phyloP scores from a whole-genome alignment of 129 eudicot genomes.

The Chrysanthemum seticuspe region DNA sequence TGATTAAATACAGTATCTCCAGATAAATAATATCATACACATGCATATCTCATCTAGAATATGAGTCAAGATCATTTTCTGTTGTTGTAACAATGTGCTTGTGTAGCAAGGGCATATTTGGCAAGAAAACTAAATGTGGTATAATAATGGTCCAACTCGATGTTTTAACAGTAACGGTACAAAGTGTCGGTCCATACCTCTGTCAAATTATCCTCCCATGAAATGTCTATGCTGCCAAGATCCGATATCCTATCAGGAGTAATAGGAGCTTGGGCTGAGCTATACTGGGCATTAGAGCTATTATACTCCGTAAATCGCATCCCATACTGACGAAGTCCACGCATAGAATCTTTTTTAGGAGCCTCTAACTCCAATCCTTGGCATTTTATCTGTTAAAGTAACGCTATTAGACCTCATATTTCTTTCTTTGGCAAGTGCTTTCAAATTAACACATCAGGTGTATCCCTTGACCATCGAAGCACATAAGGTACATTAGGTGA shows the following conservation, averaged over 20 bases:
- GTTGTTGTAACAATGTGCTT: slow-evolving; percentile 12
- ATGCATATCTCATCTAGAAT: slow-evolving; percentile 6
- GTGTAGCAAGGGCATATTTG: slow-evolving; percentile 2
- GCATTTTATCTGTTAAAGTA: slow-evolving; percentile 47
- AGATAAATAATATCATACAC: slow-evolving; percentile 10
- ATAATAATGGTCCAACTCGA: neutral
- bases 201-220: slow-evolving; percentile 70
- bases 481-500: too few species aligned
- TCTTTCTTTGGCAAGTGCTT: too few species aligned
- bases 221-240: slow-evolving; percentile 40
- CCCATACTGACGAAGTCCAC: slow-evolving; percentile 63
- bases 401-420: too few species aligned
- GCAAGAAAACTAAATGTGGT: neutral
- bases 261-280: slow-evolving; percentile 47
- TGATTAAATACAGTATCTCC: neutral
- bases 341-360: slow-evolving; percentile 31
- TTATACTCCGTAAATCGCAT: slow-evolving; percentile 63
- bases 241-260: slow-evolving; percentile 61
- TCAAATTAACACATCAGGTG: too few species aligned
- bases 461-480: too few species aligned
- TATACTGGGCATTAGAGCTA: slow-evolving; percentile 24
- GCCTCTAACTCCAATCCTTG: slow-evolving; percentile 43
- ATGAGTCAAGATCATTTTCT: slow-evolving; percentile 15
- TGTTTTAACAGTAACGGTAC: neutral
- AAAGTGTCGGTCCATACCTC: slow-evolving; percentile 49